Evolutionary conservation across 148 eudicot genomes (phyloP).

Genomic region (Rhododendron henanense): DNA sequence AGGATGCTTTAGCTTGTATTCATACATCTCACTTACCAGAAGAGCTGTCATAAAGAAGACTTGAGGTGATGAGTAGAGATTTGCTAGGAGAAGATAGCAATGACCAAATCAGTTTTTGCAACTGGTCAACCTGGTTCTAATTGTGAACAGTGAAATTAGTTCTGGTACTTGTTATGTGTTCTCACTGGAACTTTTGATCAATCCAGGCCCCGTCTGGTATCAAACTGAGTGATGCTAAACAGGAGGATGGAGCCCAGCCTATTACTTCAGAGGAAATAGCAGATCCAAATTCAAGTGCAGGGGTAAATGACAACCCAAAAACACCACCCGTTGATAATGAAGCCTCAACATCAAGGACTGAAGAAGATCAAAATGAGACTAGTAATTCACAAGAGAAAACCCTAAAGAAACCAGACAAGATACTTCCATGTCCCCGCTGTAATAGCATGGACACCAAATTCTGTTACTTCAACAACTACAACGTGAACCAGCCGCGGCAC

Average conservation of each 20-base stretch:
- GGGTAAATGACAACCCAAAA: constrained; percentile 12
- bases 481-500: constrained; percentile 71
- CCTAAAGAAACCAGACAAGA: constrained; percentile 66
- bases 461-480: constrained; percentile 79
- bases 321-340: constrained; percentile 18
- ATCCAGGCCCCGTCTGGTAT: not conserved
- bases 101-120: not conserved
- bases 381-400: constrained; percentile 43
- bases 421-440: constrained; percentile 71
- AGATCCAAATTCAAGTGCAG: constrained; percentile 19
- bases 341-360: constrained; percentile 9
- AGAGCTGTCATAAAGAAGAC: not conserved
- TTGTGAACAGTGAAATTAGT: not conserved
- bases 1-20: not conserved
- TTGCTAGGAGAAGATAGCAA: constrained; percentile 1
- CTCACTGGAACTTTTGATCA: not conserved
- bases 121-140: not conserved
- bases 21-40: not conserved
- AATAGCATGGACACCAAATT: constrained; percentile 83
- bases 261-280: constrained; percentile 23
- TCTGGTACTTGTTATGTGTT: constrained; percentile 2
- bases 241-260: constrained; percentile 17
- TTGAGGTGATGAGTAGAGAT: not conserved
- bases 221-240: constrained; percentile 14
- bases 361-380: constrained; percentile 35